These are phyloP conservation scores for Botryotinia convoluta DNA, from an alignment of 2,329 filamentous ascomycete species.

Conservation along the genomic window DNA sequence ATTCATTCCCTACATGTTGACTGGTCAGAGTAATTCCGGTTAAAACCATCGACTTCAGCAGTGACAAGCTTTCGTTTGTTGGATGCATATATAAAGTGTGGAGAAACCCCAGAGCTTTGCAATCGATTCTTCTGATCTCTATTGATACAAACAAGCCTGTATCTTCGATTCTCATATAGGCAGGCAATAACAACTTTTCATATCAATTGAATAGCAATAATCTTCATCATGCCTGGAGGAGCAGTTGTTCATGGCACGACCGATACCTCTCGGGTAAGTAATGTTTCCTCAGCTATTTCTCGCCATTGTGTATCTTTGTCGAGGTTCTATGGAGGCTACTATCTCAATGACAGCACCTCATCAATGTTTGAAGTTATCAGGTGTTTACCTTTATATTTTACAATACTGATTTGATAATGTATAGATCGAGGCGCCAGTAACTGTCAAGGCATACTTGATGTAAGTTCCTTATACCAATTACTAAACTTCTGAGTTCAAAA, in stretches of 20 bases:
- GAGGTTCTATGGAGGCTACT: neutral
- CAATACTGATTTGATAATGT: neutral
- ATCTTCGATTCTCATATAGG: slow-evolving; percentile 6
- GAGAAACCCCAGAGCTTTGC: neutral
- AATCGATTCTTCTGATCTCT: slow-evolving; percentile 1
- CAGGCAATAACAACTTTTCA: neutral
- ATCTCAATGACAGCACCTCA: neutral
- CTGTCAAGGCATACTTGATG: slow-evolving; percentile 17
- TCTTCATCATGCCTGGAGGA: slow-evolving; percentile 20
- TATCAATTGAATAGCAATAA: slow-evolving; percentile 7
- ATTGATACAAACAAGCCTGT: slow-evolving; percentile 5
- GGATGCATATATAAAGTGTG: slow-evolving; percentile 11
- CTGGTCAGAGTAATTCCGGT: slow-evolving; percentile 15
- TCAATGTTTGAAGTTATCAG: neutral
- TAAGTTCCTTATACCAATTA: neutral
- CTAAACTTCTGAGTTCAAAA: neutral
- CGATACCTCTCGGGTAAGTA: slow-evolving; percentile 22
- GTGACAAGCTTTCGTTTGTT: neutral
- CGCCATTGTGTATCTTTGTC: neutral
- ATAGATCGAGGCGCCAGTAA: slow-evolving; percentile 18
- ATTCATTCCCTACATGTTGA: slow-evolving; percentile 5
- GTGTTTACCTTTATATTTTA: neutral
- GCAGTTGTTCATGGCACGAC: slow-evolving; percentile 21
- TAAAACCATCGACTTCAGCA: neutral
- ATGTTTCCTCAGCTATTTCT: neutral